Percentiles rank a stretch among this genome's conserved stretches.
These are phyloP conservation scores for Annulohypoxylon truncatum DNA, from an alignment of 2,329 filamentous ascomycete genomes.

Conservation along the genomic window DNA sequence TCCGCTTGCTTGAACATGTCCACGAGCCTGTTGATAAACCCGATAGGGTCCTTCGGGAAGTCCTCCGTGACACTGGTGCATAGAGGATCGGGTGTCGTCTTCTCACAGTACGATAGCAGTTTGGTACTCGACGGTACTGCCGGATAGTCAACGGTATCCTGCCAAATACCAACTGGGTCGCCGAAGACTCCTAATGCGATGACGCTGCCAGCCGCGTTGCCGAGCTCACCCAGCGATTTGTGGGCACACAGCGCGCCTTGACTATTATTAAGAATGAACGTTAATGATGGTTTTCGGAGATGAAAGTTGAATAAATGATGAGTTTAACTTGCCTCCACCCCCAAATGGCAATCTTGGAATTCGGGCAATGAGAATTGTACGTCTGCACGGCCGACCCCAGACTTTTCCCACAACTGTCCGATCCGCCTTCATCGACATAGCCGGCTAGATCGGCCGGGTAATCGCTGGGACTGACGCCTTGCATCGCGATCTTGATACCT, in stretches of 20 bases:
- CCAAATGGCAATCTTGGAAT: conserved; percentile 33
- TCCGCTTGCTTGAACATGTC: conserved; percentile 32
- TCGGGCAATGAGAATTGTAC: conserved; percentile 31
- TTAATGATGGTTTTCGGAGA: background rate
- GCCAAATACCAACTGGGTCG: conserved; percentile 35
- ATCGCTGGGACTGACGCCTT: conserved; percentile 35
- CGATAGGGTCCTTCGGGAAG: conserved; percentile 22
- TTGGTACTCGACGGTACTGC: conserved; percentile 15
- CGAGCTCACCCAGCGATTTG: conserved; percentile 34
- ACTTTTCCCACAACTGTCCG: conserved; percentile 29
- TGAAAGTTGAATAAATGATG: background rate
- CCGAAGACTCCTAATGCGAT: conserved; percentile 39
- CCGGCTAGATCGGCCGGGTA: conserved; percentile 40
- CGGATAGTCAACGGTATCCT: conserved; percentile 30
- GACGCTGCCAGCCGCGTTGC: conserved; percentile 27
- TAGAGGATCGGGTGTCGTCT: conserved; percentile 32
- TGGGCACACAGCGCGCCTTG: conserved; percentile 40
- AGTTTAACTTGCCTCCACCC: conserved; percentile 38
- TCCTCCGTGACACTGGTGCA: conserved; percentile 30
- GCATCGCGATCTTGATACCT: conserved; percentile 28
- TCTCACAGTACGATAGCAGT: conserved; percentile 35
- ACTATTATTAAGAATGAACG: conserved; percentile 11
- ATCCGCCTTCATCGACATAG: conserved; percentile 38
- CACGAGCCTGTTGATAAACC: conserved; percentile 28
- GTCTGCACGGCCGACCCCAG: conserved; percentile 31